Evolutionary conservation across 495 filamentous ascomycete genomes (phyloP).

Genomic region (Cryomyces antarcticus): DNA sequence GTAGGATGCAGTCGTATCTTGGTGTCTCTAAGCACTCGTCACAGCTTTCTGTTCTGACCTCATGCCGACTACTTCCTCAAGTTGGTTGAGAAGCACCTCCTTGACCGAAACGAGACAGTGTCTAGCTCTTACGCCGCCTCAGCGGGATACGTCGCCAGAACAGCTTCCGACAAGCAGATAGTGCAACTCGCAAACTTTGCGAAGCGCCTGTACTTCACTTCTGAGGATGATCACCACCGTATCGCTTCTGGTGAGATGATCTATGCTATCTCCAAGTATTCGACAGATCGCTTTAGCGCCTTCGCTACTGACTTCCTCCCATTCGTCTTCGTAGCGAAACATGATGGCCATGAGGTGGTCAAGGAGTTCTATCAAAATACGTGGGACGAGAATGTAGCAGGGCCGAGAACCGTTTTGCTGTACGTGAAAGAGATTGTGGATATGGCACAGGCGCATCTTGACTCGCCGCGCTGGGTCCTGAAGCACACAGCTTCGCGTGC

Average conservation of each 20-base stretch:
- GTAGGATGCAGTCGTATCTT: constrained; percentile 74
- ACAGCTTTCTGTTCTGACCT: constrained; percentile 49
- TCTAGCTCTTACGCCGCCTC: constrained; percentile 68
- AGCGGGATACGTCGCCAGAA: constrained; percentile 63
- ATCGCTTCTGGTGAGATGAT: constrained; percentile 61
- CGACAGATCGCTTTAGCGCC: constrained; percentile 68
- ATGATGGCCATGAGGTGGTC: constrained; percentile 63
- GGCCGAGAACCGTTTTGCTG: constrained; percentile 56
- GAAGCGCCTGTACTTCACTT: constrained; percentile 52
- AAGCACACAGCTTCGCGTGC: constrained; percentile 74
- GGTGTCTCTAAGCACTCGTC: constrained; percentile 66
- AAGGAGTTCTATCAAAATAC: constrained; percentile 55
- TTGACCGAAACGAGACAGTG: constrained; percentile 83
- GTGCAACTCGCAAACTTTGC: constrained; percentile 44
- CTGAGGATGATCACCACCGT: constrained; percentile 54
- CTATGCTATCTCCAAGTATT: constrained; percentile 57
- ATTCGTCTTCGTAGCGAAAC: constrained; percentile 70
- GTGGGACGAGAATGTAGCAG: constrained; percentile 80
- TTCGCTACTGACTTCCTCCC: constrained; percentile 57
- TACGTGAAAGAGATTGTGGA: constrained; percentile 66
- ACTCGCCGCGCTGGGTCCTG: constrained; percentile 67
- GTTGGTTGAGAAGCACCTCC: constrained; percentile 52
- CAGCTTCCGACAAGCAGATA: constrained; percentile 49
- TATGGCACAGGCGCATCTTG: constrained; percentile 42
- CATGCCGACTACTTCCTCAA: constrained; percentile 62